Evolutionary conservation across 768 basidiomycete species (phyloP).

Genomic region (Suillus variegatus): DNA sequence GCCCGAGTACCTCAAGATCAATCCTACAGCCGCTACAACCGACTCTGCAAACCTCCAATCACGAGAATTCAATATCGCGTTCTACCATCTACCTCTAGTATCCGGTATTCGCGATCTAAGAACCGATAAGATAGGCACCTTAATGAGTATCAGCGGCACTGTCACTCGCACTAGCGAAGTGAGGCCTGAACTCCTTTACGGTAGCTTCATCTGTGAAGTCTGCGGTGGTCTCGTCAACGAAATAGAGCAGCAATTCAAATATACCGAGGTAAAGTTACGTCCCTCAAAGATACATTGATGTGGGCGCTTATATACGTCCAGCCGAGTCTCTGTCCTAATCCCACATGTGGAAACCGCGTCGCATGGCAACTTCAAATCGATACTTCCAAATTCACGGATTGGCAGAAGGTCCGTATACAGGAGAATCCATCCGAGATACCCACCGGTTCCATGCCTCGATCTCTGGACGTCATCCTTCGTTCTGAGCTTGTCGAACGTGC

Average conservation of each 20-base stretch:
- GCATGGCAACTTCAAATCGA: constrained; percentile 97
- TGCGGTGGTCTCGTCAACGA: constrained; percentile 87
- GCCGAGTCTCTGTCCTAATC: constrained; percentile 94
- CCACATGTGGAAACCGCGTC: constrained; percentile 85
- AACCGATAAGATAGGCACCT: constrained; percentile 91
- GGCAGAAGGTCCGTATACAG: constrained; percentile 99
- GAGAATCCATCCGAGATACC: constrained; percentile 99
- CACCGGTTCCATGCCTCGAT: constrained; percentile 97
- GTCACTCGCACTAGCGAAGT: constrained; percentile 98
- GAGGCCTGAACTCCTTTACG: constrained; percentile 89
- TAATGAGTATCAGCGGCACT: constrained; percentile 95
- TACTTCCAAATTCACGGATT: constrained; percentile 95
- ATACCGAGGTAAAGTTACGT: constrained; percentile 75
- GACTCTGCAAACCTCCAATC: constrained; percentile 88
- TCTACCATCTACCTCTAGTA: constrained; percentile 91
- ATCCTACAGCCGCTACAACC: constrained; percentile 83
- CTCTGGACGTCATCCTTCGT: constrained; percentile 92
- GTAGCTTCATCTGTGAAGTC: constrained; percentile 90
- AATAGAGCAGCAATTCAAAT: constrained; percentile 99
- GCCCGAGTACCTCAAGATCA: constrained; percentile 93
- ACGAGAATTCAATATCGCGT: constrained; percentile 93
- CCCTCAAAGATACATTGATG: not conserved
- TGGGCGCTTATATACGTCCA: constrained; percentile 30
- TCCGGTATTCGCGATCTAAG: constrained; percentile 92
- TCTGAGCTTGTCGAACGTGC: constrained; percentile 97